A percentile compares a stretch with the other conserved stretches of the same genome.
phyloP scores from a whole-genome alignment of 1,139 yeast species.

The Saccharomyces hybrid region DNA sequence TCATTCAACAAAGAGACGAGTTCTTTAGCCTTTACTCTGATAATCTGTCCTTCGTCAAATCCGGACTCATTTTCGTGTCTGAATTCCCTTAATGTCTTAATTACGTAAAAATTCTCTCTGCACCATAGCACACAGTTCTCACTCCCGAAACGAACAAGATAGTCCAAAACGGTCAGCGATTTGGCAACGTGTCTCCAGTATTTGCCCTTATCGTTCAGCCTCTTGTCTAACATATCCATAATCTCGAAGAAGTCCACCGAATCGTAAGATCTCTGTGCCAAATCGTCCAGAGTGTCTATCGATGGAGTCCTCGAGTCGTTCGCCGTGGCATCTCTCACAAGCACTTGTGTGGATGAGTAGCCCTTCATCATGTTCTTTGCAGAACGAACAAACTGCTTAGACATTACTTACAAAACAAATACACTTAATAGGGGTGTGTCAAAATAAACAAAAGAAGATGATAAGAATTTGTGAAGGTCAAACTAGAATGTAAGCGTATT shows the following conservation, averaged over 20 bases:
- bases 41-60: conserved; percentile 81
- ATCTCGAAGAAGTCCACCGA: conserved; percentile 76
- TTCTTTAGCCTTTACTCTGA: conserved; percentile 89
- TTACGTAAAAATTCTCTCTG: conserved; percentile 78
- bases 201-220: conserved; percentile 93
- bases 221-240: conserved; percentile 91
- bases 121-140: conserved; percentile 95
- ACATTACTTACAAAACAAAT: conserved; percentile 34
- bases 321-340: conserved; percentile 90
- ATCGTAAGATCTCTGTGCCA: conserved; percentile 68
- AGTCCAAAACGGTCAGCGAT: conserved; percentile 81
- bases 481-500: neutral
- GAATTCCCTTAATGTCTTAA: conserved; percentile 88
- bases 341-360: conserved; percentile 75
- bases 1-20: conserved; percentile 72
- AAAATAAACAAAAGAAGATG: neutral
- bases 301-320: conserved; percentile 85
- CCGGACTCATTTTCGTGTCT: conserved; percentile 70
- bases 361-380: conserved; percentile 93
- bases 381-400: conserved; percentile 73
- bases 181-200: conserved; percentile 98
- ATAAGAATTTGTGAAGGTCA: neutral
- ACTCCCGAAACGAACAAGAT: conserved; percentile 77
- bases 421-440: neutral
- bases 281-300: conserved; percentile 75